phyloP scores from a whole-genome alignment of 495 filamentous ascomycete species.

The Trichoderma reesei region DNA sequence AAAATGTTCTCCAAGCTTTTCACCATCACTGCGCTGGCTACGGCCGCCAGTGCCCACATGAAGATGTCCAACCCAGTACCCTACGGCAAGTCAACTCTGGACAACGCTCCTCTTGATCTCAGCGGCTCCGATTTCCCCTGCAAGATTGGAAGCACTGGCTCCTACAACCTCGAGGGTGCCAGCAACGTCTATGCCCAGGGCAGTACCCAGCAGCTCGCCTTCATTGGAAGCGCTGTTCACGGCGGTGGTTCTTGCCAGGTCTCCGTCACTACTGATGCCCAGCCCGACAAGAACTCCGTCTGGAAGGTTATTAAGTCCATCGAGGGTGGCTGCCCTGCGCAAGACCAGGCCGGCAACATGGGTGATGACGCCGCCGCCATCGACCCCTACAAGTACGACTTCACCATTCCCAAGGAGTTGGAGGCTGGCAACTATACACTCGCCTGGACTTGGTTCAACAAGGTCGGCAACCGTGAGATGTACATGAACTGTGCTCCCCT shows the following conservation, averaged over 20 bases:
- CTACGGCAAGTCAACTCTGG: slow-evolving; percentile 40
- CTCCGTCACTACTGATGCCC: slow-evolving; percentile 63
- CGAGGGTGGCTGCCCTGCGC: slow-evolving; percentile 66
- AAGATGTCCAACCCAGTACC: slow-evolving; percentile 60
- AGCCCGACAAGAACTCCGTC: slow-evolving; percentile 43
- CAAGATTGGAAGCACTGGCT: slow-evolving; percentile 38
- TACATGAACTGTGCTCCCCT: slow-evolving; percentile 91
- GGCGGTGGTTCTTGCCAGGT: slow-evolving; percentile 85
- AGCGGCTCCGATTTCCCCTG: slow-evolving; percentile 74
- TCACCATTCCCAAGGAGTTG: slow-evolving; percentile 48
- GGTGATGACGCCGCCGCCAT: slow-evolving; percentile 21
- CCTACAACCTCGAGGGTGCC: slow-evolving; percentile 28
- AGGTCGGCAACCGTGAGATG: slow-evolving; percentile 79
- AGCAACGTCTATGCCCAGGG: slow-evolving; percentile 43
- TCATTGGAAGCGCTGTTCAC: slow-evolving; percentile 59
- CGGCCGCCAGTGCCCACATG: slow-evolving; percentile 56
- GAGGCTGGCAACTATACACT: slow-evolving; percentile 55
- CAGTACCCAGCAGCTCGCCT: slow-evolving; percentile 40
- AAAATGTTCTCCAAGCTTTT: slow-evolving; percentile 35
- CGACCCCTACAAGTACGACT: slow-evolving; percentile 37
- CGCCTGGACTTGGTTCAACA: slow-evolving; percentile 89
- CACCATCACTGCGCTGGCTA: slow-evolving; percentile 31
- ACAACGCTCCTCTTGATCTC: slow-evolving; percentile 48
- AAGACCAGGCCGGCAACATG: slow-evolving; percentile 32
- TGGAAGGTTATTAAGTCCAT: slow-evolving; percentile 81